Percentiles rank a stretch among this genome's conserved stretches.
Conservation (phyloP, 306 rosid species). For the Pyrus bretschneideri region DNA sequence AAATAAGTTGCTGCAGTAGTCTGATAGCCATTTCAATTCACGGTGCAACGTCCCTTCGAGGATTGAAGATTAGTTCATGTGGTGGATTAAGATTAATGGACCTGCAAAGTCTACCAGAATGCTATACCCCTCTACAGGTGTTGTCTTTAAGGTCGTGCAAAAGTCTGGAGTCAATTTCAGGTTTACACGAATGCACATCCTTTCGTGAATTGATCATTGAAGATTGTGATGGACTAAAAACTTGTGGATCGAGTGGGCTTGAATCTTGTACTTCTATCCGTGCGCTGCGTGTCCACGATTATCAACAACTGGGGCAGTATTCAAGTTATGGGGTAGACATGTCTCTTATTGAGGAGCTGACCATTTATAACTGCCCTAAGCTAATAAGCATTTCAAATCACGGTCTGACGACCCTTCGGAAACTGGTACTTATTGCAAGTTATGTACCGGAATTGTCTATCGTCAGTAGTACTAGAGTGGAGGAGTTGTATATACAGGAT, state of each 20-base stretch:
- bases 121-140: neutral
- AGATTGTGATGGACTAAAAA: neutral
- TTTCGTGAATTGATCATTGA: neutral
- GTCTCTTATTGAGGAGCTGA: neutral
- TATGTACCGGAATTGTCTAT: no score
- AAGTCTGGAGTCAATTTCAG: neutral
- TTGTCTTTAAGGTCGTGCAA: neutral
- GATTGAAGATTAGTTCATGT: neutral
- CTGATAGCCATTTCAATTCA: neutral
- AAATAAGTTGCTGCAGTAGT: neutral
- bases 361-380: neutral
- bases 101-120: neutral
- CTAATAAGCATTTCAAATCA: neutral
- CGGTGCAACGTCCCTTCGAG: neutral
- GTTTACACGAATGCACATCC: neutral
- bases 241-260: neutral
- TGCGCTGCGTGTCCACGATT: neutral
- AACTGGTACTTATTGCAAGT: neutral
- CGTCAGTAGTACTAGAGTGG: neutral
- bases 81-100: neutral
- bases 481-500: neutral
- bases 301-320: neutral
- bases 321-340: neutral
- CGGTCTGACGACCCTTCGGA: neutral
- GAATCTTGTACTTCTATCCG: neutral